Evolutionary conservation across 495 filamentous ascomycete genomes (phyloP), one percentile per base, ranked within the genome.

Genomic region (Bacidia rubella): DNA sequence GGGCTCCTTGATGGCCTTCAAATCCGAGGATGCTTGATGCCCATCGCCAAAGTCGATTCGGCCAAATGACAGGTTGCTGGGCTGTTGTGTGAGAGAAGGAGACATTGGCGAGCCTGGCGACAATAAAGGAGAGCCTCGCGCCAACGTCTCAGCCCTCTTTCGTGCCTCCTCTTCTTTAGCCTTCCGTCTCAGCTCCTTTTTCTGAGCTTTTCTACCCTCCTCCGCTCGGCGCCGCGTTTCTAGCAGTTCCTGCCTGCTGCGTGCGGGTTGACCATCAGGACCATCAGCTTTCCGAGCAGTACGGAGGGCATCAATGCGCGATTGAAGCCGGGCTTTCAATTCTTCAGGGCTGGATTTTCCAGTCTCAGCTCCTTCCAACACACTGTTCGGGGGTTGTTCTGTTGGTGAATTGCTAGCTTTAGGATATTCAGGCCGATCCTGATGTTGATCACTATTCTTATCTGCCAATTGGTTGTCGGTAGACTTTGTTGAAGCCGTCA

Each of bases 141-240:
- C 76, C 49, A 88, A 77, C 47, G 77, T 77, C 59, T 85, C 83
- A 57, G 85, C 82, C 35, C 78, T 76, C 50, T 78, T 75, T 20
- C 68, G 74, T 50, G 83, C 76, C 60, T 89, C 86, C 59, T 88
- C 85, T 51, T 83, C 74, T 64, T 83, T 87, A 24, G 82, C 82
- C 51, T 85, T 76, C 55, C 74, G 72, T 12, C 89, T 74, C 42
- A 86, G 62, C 45, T 86, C 81, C 63, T 93, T 89, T 69, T 95
- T 97, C 65, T 87, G 84, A 35, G 81, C 80, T 65, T 85, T 87
- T 40, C 88, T 82, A 59, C 86, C 75, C 47, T 85, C 80, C 63
- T 90, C 87, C 68, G 94, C 95, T 62, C 83, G 79, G 47, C 90
- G 79, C 2, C 92, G 79, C 15, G 83, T 74, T 66, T 96, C 93